Base-by-base conservation (phyloP, 176 grass and related monocot species). In the Cenchrus purpureus region DNA sequence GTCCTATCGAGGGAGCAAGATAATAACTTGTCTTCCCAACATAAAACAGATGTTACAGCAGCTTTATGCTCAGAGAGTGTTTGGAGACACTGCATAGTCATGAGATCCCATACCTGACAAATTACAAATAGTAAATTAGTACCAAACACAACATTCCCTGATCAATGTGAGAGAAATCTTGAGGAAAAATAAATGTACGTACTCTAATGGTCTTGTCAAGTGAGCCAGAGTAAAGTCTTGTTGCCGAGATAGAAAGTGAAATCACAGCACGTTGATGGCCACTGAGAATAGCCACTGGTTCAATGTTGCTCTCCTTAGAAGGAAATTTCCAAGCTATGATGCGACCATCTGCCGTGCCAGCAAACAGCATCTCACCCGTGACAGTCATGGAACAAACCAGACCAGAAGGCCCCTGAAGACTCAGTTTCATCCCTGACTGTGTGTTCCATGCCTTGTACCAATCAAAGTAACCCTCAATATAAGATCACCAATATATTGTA, bases 1-100 rank as follows among this genome's bases (percentile, higher is more conserved):
- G 87, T 84, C 66, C 77, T 80, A 79, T 94, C 92, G 49, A 94
- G 60, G 17, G 93, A 95, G 68, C 87, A 92, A 73, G 90, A 92
- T 48, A 94, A 19, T 84, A 88, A 73, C 55, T 90, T 92, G n/a
- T 92, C 61, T 32, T 74, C 85, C 87, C 92, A 94, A 81, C 90
- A 84, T 79, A 90, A 83, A 48, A 92, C 69, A 12, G 93, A 90
- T 65, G 81, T 95, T 86, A 95, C 93, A 68, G 81, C 58, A 49
- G 79, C 86, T 69, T 89, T 87, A 67, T 95, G 93, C 82, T 81
- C 79, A 40, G 14, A 88, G 17, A 90, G 78, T 58, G 93, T 92
- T 65, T 95, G 87, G 29, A 84, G 45, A 52, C 93, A 95, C 28
- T 88, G 85, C 8, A 86, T 48, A 73, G 74, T 88, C 32, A 46